Conservation (phyloP, 768 basidiomycete species). For the Russula sp. region DNA sequence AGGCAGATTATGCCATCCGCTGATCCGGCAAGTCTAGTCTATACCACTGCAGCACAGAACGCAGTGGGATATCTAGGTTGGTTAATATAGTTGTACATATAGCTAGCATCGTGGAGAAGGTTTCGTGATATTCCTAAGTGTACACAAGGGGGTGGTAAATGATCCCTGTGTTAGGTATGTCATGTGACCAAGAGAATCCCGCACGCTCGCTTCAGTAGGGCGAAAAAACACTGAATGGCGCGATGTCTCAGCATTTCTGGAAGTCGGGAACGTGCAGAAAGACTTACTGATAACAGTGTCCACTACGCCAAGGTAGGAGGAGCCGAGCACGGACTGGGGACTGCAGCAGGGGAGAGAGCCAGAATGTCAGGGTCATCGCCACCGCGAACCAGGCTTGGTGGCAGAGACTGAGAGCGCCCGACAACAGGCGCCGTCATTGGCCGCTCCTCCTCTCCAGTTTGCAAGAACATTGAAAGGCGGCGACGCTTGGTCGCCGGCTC, state of each 20-base stretch:
- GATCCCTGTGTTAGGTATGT: not conserved
- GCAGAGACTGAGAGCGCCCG: slow-evolving; percentile 17
- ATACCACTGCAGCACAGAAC: not conserved
- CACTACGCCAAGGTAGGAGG: slow-evolving; percentile 17
- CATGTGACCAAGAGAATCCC: not conserved
- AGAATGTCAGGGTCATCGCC: slow-evolving; percentile 8
- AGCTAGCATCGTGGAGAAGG: not conserved
- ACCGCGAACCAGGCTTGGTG: slow-evolving; percentile 10
- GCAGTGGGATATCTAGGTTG: slow-evolving; percentile 17
- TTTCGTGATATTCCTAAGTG: not conserved
- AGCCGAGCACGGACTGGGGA: slow-evolving; percentile 18
- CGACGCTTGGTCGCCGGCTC: slow-evolving; percentile 26
- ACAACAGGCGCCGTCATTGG: slow-evolving; percentile 1
- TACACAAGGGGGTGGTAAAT: slow-evolving; percentile 2
- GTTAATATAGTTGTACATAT: slow-evolving; percentile 13
- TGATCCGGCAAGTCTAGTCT: slow-evolving; percentile 14
- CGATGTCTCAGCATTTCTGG: not conserved
- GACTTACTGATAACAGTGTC: not conserved
- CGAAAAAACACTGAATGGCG: not conserved
- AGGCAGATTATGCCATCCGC: not conserved
- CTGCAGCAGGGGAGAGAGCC: not conserved
- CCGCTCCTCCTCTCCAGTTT: slow-evolving; percentile 11
- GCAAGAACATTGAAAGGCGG: slow-evolving; percentile 15
- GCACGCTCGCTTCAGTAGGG: not conserved
- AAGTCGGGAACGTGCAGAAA: not conserved